Evolutionary conservation across 805 yeast genomes (phyloP).

Genomic region (Starmera dryadoides): DNA sequence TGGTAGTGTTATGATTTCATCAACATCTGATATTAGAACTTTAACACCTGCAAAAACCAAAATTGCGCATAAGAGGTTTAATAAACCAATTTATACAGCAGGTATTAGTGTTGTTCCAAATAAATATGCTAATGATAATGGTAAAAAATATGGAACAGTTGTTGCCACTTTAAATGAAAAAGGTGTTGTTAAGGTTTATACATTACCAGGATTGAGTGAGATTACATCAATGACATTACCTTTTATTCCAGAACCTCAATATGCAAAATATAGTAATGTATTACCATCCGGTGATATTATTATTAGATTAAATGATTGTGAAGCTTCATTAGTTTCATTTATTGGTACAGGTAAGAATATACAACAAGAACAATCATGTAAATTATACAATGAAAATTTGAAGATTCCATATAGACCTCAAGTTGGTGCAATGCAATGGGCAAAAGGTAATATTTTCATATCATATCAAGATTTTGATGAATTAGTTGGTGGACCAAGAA

Average conservation of each 20-base stretch:
- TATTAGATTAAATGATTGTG: conserved; percentile 47
- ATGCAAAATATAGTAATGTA: conserved; percentile 35
- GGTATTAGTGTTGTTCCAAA: conserved; percentile 43
- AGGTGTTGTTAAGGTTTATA: conserved; percentile 37
- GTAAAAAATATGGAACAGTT: conserved; percentile 36
- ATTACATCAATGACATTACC: conserved; percentile 41
- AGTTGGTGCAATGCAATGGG: conserved; percentile 77
- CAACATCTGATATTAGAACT: conserved; percentile 55
- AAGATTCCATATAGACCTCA: conserved; percentile 74
- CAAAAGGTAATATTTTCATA: conserved; percentile 66
- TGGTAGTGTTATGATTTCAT: conserved; percentile 52
- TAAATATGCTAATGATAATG: conserved; percentile 7
- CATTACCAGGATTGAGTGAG: conserved; percentile 61
- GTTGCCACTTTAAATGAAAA: conserved; percentile 37
- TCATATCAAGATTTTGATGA: conserved; percentile 54
- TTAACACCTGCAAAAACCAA: conserved; percentile 54
- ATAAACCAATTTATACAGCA: conserved; percentile 32
- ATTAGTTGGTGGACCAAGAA: conserved; percentile 67
- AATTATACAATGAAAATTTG: conserved; percentile 62
- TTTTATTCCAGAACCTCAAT: conserved; percentile 31
- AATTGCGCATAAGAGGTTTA: conserved; percentile 55
- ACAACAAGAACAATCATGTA: conserved; percentile 33
- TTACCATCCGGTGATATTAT: conserved; percentile 51
- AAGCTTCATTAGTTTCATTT: conserved; percentile 44
- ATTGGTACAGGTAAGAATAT: conserved; percentile 33